phyloP scores from a whole-genome alignment of 495 filamentous ascomycete genomes.

The Xylaria bambusicola region DNA sequence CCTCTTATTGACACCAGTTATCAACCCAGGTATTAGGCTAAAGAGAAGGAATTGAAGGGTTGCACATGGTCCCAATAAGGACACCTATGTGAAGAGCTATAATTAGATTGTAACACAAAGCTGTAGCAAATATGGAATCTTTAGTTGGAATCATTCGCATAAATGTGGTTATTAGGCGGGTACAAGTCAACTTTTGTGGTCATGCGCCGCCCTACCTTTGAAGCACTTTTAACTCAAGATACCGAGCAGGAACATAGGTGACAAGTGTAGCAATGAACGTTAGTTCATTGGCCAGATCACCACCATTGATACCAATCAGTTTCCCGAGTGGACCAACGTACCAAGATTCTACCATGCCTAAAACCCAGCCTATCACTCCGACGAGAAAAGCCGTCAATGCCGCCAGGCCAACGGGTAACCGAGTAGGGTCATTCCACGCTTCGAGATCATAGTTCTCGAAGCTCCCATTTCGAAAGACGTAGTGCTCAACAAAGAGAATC shows the following conservation, averaged over 20 bases:
- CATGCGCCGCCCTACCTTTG: constrained; percentile 3
- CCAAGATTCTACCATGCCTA: constrained; percentile 56
- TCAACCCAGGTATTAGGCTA: too few species aligned
- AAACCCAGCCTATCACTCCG: constrained; percentile 48
- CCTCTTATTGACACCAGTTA: too few species aligned
- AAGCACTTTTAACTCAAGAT: constrained; percentile 16
- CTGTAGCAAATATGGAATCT: too few species aligned
- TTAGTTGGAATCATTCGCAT: too few species aligned
- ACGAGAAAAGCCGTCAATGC: constrained; percentile 46
- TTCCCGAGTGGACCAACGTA: constrained; percentile 53
- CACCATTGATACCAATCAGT: constrained; percentile 49
- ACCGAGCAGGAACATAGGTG: constrained; percentile 37
- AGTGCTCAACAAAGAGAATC: constrained; percentile 62
- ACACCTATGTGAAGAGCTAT: too few species aligned
- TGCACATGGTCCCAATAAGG: too few species aligned
- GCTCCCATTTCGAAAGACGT: constrained; percentile 52
- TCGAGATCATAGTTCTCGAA: constrained; percentile 51
- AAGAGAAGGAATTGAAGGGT: too few species aligned
- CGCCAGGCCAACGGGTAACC: constrained; percentile 51
- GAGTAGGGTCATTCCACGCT: constrained; percentile 50
- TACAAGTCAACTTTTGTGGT: too few species aligned
- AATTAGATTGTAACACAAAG: too few species aligned
- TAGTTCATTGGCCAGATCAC: constrained; percentile 61
- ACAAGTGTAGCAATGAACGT: constrained; percentile 48
- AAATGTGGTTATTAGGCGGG: not conserved